Evolutionary conservation across 2,329 filamentous ascomycete genomes (phyloP).

Genomic region (Fusarium sp.): DNA sequence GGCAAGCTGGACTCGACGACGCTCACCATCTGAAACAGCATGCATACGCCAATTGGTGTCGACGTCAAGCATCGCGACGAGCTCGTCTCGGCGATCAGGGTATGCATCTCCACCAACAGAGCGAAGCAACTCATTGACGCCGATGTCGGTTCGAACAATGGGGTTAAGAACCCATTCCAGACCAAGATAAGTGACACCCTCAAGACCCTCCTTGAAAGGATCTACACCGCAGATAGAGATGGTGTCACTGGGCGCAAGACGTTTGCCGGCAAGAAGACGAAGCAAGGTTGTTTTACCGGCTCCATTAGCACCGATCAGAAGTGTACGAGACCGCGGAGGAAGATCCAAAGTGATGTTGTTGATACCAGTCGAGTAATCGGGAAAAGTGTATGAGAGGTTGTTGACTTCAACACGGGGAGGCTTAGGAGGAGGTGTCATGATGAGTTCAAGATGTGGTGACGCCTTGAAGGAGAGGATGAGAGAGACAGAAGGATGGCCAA

Average conservation of each 20-base stretch:
- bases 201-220: conserved; percentile 88
- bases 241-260: conserved; percentile 79
- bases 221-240: conserved; percentile 85
- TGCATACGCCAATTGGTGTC: conserved; percentile 95
- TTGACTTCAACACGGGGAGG: conserved; percentile 75
- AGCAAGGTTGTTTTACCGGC: conserved; percentile 97
- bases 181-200: conserved; percentile 96
- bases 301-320: conserved; percentile 95
- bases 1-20: conserved; percentile 89
- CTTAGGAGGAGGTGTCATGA: conserved; percentile 43
- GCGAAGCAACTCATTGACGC: conserved; percentile 83
- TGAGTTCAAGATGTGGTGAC: conserved; percentile 2
- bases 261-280: conserved; percentile 92
- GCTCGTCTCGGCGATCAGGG: conserved; percentile 82
- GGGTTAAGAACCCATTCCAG: conserved; percentile 98
- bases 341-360: conserved; percentile 77
- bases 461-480: background rate
- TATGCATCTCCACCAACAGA: conserved; percentile 89
- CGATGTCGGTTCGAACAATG: conserved; percentile 94
- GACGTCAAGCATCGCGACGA: conserved; percentile 89
- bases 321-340: conserved; percentile 83
- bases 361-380: conserved; percentile 83
- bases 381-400: conserved; percentile 87
- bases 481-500: background rate
- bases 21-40: conserved; percentile 91